phyloP scores from a whole-genome alignment of 176 grass and related monocot genomes.

The Eleusine indica region DNA sequence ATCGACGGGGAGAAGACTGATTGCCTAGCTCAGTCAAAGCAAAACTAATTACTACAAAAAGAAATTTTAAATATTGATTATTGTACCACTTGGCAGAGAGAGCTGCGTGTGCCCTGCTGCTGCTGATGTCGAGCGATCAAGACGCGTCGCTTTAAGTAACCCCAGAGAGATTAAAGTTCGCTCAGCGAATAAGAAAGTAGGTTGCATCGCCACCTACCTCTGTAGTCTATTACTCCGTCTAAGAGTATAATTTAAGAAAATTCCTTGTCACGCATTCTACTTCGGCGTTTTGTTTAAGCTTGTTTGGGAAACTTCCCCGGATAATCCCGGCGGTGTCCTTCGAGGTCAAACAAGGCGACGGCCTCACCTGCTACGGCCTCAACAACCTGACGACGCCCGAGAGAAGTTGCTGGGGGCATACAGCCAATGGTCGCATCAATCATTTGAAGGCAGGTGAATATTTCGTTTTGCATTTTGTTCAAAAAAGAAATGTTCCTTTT shows the following conservation, averaged over 20 bases:
- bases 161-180: not conserved
- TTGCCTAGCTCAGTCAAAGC: too few species aligned
- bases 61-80: too few species aligned
- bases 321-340: not conserved
- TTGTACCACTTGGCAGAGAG: too few species aligned
- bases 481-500: too few species aligned
- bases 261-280: not conserved
- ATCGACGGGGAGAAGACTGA: too few species aligned
- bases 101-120: too few species aligned
- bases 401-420: not conserved
- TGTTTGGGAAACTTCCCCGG: slow-evolving; percentile 20
- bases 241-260: not conserved
- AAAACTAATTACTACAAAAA: too few species aligned
- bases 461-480: too few species aligned
- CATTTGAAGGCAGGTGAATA: not conserved
- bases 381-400: not conserved
- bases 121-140: too few species aligned
- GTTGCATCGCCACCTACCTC: not conserved
- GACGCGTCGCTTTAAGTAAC: too few species aligned
- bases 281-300: not conserved
- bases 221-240: not conserved
- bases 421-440: not conserved
- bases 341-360: slow-evolving; percentile 21
- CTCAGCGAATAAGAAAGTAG: not conserved
- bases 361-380: not conserved